Conservation (phyloP, 345 rosid species). For the Xanthoceras sorbifolium region DNA sequence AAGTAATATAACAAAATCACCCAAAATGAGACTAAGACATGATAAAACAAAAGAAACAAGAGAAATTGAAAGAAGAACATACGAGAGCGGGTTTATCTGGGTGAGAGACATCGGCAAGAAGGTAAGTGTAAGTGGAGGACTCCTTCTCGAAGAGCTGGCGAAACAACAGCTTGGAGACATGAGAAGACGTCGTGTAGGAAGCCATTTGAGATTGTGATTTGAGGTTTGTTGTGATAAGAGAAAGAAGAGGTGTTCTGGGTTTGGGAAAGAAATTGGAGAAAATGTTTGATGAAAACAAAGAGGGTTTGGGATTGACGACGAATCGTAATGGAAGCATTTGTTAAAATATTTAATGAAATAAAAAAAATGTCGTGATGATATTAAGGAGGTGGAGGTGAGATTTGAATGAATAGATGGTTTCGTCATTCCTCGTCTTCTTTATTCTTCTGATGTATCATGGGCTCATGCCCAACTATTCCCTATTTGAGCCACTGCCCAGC, state of each 20-base stretch:
- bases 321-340: slow-evolving; percentile 23
- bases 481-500: too few species aligned
- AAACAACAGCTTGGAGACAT: slow-evolving; percentile 59
- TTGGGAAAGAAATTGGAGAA: slow-evolving; percentile 19
- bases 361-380: too few species aligned
- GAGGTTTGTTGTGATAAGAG: slow-evolving; percentile 10
- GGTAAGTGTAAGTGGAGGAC: slow-evolving; percentile 83
- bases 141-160: slow-evolving; percentile 95
- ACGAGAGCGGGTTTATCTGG: slow-evolving; percentile 91
- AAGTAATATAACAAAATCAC: background rate
- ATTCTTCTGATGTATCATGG: too few species aligned
- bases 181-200: slow-evolving; percentile 23
- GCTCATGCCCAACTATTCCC: too few species aligned
- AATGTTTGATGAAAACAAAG: slow-evolving; percentile 7
- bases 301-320: background rate
- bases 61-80: slow-evolving; percentile 9
- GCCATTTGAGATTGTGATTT: slow-evolving; percentile 33
- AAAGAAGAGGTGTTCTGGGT: background rate
- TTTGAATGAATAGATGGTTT: too few species aligned
- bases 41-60: background rate
- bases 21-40: background rate
- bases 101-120: slow-evolving; percentile 83
- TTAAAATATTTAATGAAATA: background rate
- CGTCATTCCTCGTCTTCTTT: too few species aligned
- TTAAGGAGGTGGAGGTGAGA: too few species aligned